Conservation (phyloP, 345 rosid genomes). For the Gossypium australe region DNA sequence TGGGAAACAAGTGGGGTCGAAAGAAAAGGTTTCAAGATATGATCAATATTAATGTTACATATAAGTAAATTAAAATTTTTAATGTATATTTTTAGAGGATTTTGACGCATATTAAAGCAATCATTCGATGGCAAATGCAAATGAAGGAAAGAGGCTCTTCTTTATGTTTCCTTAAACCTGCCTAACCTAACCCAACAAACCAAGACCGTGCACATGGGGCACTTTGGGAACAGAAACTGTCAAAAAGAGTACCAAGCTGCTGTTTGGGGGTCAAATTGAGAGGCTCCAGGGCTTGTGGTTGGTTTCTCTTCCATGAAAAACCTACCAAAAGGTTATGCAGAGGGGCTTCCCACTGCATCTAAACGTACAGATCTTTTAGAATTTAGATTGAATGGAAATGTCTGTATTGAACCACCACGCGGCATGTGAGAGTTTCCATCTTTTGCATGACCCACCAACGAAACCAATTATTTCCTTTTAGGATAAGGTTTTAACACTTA, state of each 20-base stretch:
- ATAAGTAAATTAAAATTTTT: too few species aligned
- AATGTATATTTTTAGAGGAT: too few species aligned
- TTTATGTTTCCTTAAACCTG: background rate
- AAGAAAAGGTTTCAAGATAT: background rate
- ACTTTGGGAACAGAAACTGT: background rate
- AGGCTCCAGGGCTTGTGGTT: background rate
- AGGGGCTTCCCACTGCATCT: background rate
- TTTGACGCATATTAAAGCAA: too few species aligned
- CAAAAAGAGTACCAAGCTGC: background rate
- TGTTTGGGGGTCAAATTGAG: background rate
- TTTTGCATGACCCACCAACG: background rate
- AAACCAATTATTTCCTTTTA: background rate
- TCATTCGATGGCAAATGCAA: too few species aligned
- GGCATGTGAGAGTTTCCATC: background rate
- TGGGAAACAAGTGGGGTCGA: conserved; percentile 13
- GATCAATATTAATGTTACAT: background rate
- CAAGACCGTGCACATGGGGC: background rate
- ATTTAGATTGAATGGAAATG: background rate
- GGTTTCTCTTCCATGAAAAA: background rate
- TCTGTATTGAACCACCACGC: background rate
- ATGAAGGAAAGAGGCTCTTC: too few species aligned
- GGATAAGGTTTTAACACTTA: background rate
- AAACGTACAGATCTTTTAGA: background rate
- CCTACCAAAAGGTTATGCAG: background rate
- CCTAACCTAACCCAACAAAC: background rate